Percentiles rank a stretch among this genome's conserved stretches.
Evolutionary conservation across 495 filamentous ascomycete genomes (phyloP).

Genomic region (Parathielavia appendiculata): DNA sequence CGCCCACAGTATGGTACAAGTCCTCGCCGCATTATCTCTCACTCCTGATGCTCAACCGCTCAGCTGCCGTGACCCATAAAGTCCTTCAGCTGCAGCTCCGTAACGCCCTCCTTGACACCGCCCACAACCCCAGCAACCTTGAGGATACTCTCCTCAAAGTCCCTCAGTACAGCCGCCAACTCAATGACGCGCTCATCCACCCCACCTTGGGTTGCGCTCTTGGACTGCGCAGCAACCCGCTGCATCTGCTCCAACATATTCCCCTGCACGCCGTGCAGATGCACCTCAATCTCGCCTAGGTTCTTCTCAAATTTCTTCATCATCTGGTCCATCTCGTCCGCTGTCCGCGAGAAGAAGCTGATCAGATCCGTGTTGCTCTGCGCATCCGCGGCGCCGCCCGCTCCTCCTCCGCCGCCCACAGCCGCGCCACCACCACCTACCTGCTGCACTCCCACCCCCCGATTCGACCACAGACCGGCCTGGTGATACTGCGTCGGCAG

Average conservation of each 20-base stretch:
- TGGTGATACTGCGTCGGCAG: conserved; percentile 69
- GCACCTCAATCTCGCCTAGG: conserved; percentile 75
- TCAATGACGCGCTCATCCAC: conserved; percentile 42
- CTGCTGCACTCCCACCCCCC: conserved; percentile 27
- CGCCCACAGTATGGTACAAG: conserved; percentile 3
- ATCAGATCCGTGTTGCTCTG: conserved; percentile 61
- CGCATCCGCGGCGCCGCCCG: conserved; percentile 45
- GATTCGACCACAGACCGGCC: conserved; percentile 49
- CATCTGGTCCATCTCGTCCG: conserved; percentile 64
- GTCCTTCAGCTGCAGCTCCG: conserved; percentile 58
- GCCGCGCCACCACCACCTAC: conserved; percentile 17
- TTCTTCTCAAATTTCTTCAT: conserved; percentile 62
- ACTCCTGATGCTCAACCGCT: not conserved
- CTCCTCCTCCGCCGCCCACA: conserved; percentile 6
- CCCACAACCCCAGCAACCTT: conserved; percentile 70
- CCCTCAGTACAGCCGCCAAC: conserved; percentile 62
- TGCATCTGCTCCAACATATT: conserved; percentile 65
- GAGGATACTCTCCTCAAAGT: conserved; percentile 74
- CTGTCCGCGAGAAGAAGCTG: conserved; percentile 67
- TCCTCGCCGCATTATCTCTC: not conserved
- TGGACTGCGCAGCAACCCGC: conserved; percentile 53
- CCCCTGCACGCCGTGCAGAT: conserved; percentile 69
- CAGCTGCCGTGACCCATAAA: conserved; percentile 35
- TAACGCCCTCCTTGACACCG: conserved; percentile 61
- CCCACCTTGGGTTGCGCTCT: conserved; percentile 40